Evolutionary conservation across 495 filamentous ascomycete genomes (phyloP), one percentile per base, ranked within the genome.

Genomic region (Aspergillus coremiiformis): DNA sequence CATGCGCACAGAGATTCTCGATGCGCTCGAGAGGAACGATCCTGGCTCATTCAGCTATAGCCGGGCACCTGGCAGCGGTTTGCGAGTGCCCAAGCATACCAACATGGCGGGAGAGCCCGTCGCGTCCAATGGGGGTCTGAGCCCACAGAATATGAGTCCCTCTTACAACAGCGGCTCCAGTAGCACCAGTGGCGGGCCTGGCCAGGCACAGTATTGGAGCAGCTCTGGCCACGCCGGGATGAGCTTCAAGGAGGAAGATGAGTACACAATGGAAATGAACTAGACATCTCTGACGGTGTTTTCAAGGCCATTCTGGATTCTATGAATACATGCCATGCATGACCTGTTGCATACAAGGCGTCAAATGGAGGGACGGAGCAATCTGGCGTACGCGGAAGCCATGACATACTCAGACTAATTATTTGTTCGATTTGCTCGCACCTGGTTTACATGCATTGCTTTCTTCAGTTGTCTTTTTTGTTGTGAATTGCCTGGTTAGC

Each of bases 81-180:
- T 97, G 5, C 83, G 90, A 11, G 93, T 98, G 14, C 93, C 93
- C 15, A 85, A 91, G 49, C 89, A 93, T 66, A 98, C 93, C 26
- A 92, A 95, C 66, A 77, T 89, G 55, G 89, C 89, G 49, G 93
- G 93, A 10, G 87, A 95, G 21, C 69, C 87, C 1, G 55, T 89
- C 0, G 71, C 83, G 12, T 60, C 66, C n/a, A 73, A 62, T 45
- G 69, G 60, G 48, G 68, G 66, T 1, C 58, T 79, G 58, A 77
- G 78, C 47, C 81, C 76, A 12, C 82, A 78, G 60, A 84, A 85
- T 29, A 63, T 90, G 43, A 92, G 87, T 65, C 88, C 90, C 0
- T 82, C 78, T 2, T 84, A 80, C 56, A 82, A 82, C 59, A 81
- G 72, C 24, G 81, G 74, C 33, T 78, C 73, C 45, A 73, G 78